phyloP scores from a whole-genome alignment of 148 eudicot genomes.

The Beta vulgaris region DNA sequence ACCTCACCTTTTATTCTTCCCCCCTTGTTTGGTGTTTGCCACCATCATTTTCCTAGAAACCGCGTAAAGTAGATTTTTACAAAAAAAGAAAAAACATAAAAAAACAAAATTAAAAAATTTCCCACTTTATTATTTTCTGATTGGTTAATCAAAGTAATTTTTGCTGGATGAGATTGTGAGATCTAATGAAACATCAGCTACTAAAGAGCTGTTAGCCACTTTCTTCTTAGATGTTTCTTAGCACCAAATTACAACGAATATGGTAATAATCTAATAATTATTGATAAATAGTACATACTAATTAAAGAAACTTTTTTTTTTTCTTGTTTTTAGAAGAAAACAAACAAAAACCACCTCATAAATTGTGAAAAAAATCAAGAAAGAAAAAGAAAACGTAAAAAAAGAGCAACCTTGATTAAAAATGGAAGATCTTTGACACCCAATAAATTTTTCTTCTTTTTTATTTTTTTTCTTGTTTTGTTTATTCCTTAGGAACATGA shows the following conservation, averaged over 20 bases:
- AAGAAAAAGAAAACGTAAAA: slow-evolving; percentile 18
- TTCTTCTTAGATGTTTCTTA: slow-evolving; percentile 18
- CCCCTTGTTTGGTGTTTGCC: slow-evolving; percentile 2
- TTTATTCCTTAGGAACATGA: slow-evolving; percentile 15
- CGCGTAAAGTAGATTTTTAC: slow-evolving; percentile 1
- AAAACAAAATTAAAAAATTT: background rate
- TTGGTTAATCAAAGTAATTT: slow-evolving; percentile 14
- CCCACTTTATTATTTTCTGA: background rate
- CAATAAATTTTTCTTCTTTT: background rate
- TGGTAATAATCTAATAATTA: too few relatives aligned
- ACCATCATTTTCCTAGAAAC: slow-evolving; percentile 26
- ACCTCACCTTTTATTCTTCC: slow-evolving; percentile 3
- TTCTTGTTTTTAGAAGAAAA: background rate
- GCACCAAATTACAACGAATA: too few relatives aligned
- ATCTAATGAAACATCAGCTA: slow-evolving; percentile 8
- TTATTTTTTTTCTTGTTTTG: background rate
- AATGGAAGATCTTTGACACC: slow-evolving; percentile 27
- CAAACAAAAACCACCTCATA: slow-evolving; percentile 23
- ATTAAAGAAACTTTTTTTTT: background rate
- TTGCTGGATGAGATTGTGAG: slow-evolving; percentile 11
- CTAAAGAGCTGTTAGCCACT: slow-evolving; percentile 23
- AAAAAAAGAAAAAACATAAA: background rate
- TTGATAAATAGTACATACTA: background rate
- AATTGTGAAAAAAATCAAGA: background rate
- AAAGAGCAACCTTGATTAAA: slow-evolving; percentile 20